phyloP scores from a whole-genome alignment of 73 alveolate species.

The Uronychia binucleata region DNA sequence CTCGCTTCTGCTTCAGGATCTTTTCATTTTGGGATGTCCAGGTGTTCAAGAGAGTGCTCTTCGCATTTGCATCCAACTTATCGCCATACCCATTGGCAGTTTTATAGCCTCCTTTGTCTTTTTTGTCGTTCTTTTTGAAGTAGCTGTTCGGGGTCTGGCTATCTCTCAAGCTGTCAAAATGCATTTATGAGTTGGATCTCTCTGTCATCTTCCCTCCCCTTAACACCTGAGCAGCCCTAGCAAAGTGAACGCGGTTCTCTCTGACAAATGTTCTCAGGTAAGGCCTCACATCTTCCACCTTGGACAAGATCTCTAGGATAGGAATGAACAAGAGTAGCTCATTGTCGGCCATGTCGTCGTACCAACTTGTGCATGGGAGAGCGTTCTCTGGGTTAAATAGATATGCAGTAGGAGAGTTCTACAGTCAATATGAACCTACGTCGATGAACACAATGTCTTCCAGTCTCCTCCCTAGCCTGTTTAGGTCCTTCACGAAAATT shows the following conservation, averaged over 20 bases:
- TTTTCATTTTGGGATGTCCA: neutral
- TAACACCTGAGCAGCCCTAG: neutral
- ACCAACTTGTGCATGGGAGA: slow-evolving; percentile 85
- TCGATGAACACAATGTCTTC: slow-evolving; percentile 79
- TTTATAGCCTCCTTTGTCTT: neutral
- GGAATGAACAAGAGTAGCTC: slow-evolving; percentile 62
- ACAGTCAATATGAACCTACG: neutral
- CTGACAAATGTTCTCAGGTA: slow-evolving; percentile 27
- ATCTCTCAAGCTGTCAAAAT: neutral
- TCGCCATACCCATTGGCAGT: neutral
- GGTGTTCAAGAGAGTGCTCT: neutral
- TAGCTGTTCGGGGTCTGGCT: neutral
- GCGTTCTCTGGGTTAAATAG: slow-evolving; percentile 88
- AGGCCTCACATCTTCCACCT: slow-evolving; percentile 66
- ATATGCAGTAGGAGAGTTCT: slow-evolving; percentile 81
- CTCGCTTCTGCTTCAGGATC: no score
- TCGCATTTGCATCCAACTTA: neutral
- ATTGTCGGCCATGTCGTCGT: slow-evolving; percentile 76
- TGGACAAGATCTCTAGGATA: slow-evolving; percentile 36
- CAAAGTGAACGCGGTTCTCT: slow-evolving; percentile 15
- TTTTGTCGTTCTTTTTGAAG: neutral
- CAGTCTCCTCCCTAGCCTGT: slow-evolving; percentile 77
- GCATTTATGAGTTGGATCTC: neutral
- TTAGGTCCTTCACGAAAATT: slow-evolving; percentile 81
- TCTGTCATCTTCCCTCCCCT: neutral